Base-by-base conservation (phyloP, 164 flowering plant species). In the Stephania cephalantha region DNA sequence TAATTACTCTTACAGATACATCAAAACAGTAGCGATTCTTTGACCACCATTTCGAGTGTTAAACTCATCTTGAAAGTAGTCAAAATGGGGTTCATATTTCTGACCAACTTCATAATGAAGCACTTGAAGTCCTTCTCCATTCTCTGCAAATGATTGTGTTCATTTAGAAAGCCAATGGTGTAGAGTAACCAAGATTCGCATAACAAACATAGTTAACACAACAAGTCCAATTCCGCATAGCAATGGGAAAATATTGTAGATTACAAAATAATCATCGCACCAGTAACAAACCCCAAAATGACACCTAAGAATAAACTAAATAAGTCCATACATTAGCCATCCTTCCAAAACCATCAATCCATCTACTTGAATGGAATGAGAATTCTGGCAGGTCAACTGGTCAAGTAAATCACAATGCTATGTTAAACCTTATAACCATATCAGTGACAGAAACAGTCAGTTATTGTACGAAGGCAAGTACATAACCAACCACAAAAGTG, bases 51-150 rank as follows among this genome's bases (percentile, higher is more conserved):
- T 89, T 75, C 86, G 85, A 29, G 87, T 90, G 84, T 89, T 90
- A 79, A 86, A 92, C 79, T 89, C 91, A 75, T 96, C 97, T 67
- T 83, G 85, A 79, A 94, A 96, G 83, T 91, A 94, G 79, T 96
- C 99, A 80, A 55, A 90, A 80, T 94, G 99, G 68, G 98, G 87
- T 69, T 94, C 99, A 79, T 90, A 94, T 73, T 89, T 96, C 79
- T 96, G 95, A 12, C 99, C 99, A 79, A 78, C 93, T 83, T 92
- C 97, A 78, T 92, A 95, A 79, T 90, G 98, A 69, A 95, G 92
- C 84, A 95, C 81, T 80, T 95, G 99, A 76, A 95, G 91, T 71
- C 97, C 97, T 84, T 95, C 99, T 68, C 98, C 99, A 81, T 95
- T 93, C 74, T 93, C 99, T 95, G 94, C n/a, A 74, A 76, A 68